A percentile compares a stretch with the other conserved stretches of the same genome.
These are phyloP conservation scores for Leccinum olivaceopallidum DNA, from an alignment of 768 basidiomycete species.

Conservation along the genomic window DNA sequence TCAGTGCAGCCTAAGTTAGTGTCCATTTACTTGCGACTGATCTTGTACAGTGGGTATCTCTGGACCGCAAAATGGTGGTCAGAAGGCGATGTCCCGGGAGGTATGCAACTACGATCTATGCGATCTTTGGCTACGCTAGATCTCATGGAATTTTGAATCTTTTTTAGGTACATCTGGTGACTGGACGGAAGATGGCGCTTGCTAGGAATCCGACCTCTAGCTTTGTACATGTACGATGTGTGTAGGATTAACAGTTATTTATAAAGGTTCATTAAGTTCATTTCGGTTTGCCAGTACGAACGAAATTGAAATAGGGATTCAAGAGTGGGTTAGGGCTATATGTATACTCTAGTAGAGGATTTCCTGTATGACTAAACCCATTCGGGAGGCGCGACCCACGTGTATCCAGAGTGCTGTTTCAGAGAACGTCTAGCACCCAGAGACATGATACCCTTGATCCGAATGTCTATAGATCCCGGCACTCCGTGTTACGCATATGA, in stretches of 20 bases:
- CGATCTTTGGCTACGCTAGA: not conserved
- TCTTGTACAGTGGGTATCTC: conserved; percentile 25
- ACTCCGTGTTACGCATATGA: not conserved
- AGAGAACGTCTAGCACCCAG: conserved; percentile 1
- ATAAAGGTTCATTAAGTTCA: not conserved
- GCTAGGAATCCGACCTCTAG: conserved; percentile 24
- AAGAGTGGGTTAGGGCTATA: not conserved
- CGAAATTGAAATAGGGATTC: not conserved
- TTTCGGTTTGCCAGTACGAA: not conserved
- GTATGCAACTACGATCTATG: conserved; percentile 20
- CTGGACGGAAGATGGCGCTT: conserved; percentile 60
- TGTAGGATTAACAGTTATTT: conserved; percentile 1
- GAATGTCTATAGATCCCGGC: conserved; percentile 1
- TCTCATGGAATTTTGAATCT: not conserved
- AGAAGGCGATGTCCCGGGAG: conserved; percentile 50
- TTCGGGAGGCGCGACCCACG: not conserved
- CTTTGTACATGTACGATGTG: not conserved
- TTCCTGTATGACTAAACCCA: not conserved
- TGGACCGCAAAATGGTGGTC: conserved; percentile 67
- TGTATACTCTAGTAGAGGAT: not conserved
- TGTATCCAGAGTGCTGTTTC: not conserved
- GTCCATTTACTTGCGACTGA: conserved; percentile 5
- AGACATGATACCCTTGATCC: not conserved
- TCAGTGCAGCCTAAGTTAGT: conserved; percentile 29
- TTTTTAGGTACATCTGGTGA: conserved; percentile 47